Conservation (phyloP, 208 protist species). For the Leptomonas pyrrhocoris region DNA sequence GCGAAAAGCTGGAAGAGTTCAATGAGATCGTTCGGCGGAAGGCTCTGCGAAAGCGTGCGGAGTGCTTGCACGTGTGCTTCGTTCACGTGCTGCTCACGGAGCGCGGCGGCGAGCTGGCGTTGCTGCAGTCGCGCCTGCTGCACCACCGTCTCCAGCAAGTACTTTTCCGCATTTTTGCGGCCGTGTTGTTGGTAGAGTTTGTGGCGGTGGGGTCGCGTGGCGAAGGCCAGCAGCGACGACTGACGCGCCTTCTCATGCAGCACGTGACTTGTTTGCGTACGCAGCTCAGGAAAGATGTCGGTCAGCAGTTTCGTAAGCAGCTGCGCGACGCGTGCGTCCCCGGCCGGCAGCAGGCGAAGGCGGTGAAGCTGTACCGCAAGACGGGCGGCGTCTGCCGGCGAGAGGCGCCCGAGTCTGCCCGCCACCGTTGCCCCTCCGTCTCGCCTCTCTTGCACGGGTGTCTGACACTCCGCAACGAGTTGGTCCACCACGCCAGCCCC, state of each 20-base stretch:
- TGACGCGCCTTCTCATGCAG: constrained; percentile 61
- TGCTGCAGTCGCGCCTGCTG: constrained; percentile 75
- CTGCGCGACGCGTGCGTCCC: constrained; percentile 20
- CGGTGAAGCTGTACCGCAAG: constrained; percentile 36
- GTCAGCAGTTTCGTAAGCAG: constrained; percentile 47
- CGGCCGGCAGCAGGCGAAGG: constrained; percentile 46
- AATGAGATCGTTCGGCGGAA: constrained; percentile 42
- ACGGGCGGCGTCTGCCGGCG: constrained; percentile 20
- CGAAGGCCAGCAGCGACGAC: constrained; percentile 72
- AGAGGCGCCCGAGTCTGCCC: background rate
- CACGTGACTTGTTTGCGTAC: constrained; percentile 60
- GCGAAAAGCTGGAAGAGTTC: constrained; percentile 52
- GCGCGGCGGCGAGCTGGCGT: constrained; percentile 65
- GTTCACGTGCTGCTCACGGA: constrained; percentile 53
- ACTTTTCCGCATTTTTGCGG: constrained; percentile 28
- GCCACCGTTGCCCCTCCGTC: background rate
- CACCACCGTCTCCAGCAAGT: constrained; percentile 59
- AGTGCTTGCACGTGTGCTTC: constrained; percentile 41
- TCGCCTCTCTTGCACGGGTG: background rate
- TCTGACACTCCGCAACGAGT: constrained; percentile 17
- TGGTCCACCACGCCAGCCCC: constrained; percentile 32
- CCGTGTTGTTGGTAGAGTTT: constrained; percentile 55
- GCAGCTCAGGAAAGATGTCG: constrained; percentile 73
- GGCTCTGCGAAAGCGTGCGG: constrained; percentile 25
- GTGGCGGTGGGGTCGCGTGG: constrained; percentile 60